phyloP scores from a whole-genome alignment of 2,329 filamentous ascomycete genomes.

The Aureobasidium pullulans region DNA sequence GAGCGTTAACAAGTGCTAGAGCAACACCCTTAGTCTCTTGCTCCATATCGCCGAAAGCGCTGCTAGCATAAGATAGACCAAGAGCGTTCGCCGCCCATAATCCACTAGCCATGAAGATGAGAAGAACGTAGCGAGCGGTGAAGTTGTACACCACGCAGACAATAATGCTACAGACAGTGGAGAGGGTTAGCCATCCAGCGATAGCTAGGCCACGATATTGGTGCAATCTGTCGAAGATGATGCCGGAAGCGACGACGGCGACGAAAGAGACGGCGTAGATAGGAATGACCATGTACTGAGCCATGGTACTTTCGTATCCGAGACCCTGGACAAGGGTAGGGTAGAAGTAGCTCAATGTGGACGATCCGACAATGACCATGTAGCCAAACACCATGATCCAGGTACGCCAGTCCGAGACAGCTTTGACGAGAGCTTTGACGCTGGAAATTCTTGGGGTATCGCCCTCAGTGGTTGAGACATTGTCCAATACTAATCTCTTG shows the following conservation, averaged over 20 bases:
- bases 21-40: conserved; percentile 46
- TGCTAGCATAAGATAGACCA: conserved; percentile 45
- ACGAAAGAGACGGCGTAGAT: conserved; percentile 50
- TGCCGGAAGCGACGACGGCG: conserved; percentile 39
- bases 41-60: conserved; percentile 44
- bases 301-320: conserved; percentile 39
- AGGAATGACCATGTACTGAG: conserved; percentile 46
- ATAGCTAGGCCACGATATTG: conserved; percentile 43
- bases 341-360: conserved; percentile 49
- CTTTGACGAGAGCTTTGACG: conserved; percentile 31
- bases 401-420: conserved; percentile 40
- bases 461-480: conserved; percentile 34
- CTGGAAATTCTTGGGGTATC: conserved; percentile 29
- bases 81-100: conserved; percentile 48
- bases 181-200: conserved; percentile 39
- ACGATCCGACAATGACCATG: conserved; percentile 43
- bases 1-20: conserved; percentile 46
- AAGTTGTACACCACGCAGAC: conserved; percentile 42
- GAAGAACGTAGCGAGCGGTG: conserved; percentile 46
- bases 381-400: conserved; percentile 44
- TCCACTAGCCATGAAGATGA: conserved; percentile 50
- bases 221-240: conserved; percentile 41
- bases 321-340: conserved; percentile 46
- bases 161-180: conserved; percentile 32
- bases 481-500: conserved; percentile 14